Percentiles rank a stretch among this genome's conserved stretches.
Evolutionary conservation across 306 rosid species (phyloP).

Genomic region (Corylus americana): DNA sequence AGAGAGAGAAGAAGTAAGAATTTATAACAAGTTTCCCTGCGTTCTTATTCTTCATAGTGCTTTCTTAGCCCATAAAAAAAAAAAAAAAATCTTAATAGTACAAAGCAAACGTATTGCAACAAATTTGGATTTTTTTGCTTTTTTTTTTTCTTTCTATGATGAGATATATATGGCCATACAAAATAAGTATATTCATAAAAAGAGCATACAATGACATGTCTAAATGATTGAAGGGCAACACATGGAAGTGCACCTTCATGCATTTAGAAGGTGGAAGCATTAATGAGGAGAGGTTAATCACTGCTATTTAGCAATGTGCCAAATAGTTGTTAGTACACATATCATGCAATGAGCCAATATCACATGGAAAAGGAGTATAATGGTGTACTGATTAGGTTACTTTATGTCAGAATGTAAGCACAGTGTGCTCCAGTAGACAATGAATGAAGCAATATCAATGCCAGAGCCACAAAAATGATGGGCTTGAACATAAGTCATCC

Average conservation of each 20-base stretch:
- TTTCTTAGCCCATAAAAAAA: not conserved
- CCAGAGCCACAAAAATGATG: not conserved
- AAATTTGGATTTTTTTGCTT: not conserved
- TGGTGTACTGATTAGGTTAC: not conserved
- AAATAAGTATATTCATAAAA: not conserved
- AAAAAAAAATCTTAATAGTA: not conserved
- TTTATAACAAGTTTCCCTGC: not conserved
- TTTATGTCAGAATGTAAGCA: not conserved
- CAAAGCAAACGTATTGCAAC: not conserved
- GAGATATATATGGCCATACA: not conserved
- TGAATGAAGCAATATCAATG: not conserved
- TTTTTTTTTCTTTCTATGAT: not conserved
- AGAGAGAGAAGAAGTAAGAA: not conserved
- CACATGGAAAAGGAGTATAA: not conserved
- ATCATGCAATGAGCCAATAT: not conserved
- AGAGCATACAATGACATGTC: not conserved
- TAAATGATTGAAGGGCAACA: not conserved
- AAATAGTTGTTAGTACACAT: not conserved
- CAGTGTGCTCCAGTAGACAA: not conserved
- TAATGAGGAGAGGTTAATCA: not conserved
- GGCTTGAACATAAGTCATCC: not conserved
- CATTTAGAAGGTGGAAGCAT: not conserved
- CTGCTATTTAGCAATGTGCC: not conserved
- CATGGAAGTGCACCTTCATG: not conserved
- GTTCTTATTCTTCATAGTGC: not conserved